A percentile compares a stretch with the other conserved stretches of the same genome.
Evolutionary conservation across 2,329 filamentous ascomycete genomes (phyloP).

Genomic region (Paraphoma sp.): DNA sequence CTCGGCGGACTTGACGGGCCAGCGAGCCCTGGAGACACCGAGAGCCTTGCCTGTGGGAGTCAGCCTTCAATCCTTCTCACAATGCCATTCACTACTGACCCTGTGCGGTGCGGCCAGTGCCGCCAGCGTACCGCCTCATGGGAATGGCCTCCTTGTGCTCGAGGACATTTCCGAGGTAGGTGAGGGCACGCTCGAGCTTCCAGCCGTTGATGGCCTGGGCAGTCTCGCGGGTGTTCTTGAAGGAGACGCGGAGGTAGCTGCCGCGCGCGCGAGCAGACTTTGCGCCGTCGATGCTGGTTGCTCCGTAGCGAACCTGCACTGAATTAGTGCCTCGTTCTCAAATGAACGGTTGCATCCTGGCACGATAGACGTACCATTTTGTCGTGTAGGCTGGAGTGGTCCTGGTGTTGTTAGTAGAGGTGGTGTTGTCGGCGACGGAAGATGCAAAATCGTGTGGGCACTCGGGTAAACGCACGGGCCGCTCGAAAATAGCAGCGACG

Average conservation of each 20-base stretch:
- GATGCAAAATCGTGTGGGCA: slow-evolving; percentile 38
- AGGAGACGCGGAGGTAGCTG: slow-evolving; percentile 98
- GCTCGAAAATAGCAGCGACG: background rate
- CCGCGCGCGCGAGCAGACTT: slow-evolving; percentile 94
- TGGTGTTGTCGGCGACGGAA: slow-evolving; percentile 22
- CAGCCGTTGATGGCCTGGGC: slow-evolving; percentile 99
- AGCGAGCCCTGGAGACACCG: slow-evolving; percentile 96
- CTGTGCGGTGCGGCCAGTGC: slow-evolving; percentile 95
- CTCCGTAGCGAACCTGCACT: slow-evolving; percentile 48
- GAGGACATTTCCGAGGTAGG: slow-evolving; percentile 98
- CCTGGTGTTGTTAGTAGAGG: slow-evolving; percentile 45
- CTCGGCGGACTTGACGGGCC: slow-evolving; percentile 99
- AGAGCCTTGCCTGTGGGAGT: slow-evolving; percentile 86
- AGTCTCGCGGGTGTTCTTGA: slow-evolving; percentile 99
- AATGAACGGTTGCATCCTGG: slow-evolving; percentile 11
- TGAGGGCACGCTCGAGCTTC: slow-evolving; percentile 93
- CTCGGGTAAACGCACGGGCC: slow-evolving; percentile 29
- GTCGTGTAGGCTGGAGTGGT: slow-evolving; percentile 33
- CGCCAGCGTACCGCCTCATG: slow-evolving; percentile 96
- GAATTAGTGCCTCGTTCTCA: slow-evolving; percentile 34
- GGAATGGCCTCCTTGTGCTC: slow-evolving; percentile 97
- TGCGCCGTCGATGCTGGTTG: slow-evolving; percentile 46
- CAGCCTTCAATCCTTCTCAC: slow-evolving; percentile 18
- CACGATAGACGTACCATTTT: slow-evolving; percentile 50
- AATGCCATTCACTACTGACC: slow-evolving; percentile 68